Evolutionary conservation across 306 rosid species (phyloP).

Genomic region (Elaeagnus macrophylla): DNA sequence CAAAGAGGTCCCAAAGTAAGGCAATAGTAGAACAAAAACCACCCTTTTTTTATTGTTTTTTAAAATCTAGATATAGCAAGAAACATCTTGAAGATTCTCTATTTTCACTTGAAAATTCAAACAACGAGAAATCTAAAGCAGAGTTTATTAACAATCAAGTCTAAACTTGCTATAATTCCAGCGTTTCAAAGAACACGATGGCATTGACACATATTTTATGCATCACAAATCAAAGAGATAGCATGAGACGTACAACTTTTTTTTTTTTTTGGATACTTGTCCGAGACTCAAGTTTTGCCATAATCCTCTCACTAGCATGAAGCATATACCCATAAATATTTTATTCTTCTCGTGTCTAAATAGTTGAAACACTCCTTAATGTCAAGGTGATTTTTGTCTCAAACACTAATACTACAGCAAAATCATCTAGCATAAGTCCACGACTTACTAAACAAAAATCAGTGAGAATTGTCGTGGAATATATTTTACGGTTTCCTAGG

Average conservation of each 20-base stretch:
- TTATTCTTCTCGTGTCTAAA: constrained; percentile 17
- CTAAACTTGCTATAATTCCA: constrained; percentile 46
- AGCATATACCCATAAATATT: constrained; percentile 11
- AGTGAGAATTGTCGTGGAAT: neutral
- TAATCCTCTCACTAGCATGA: constrained; percentile 19
- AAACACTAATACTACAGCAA: constrained; percentile 29
- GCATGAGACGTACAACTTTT: constrained; percentile 26
- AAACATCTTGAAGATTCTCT: too few species aligned
- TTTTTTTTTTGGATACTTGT: constrained; percentile 29
- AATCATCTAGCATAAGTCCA: constrained; percentile 33
- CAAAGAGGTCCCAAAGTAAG: too few species aligned
- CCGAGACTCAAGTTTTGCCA: constrained; percentile 23
- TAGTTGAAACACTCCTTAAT: constrained; percentile 30
- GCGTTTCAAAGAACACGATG: constrained; percentile 66
- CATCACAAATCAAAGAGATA: constrained; percentile 43
- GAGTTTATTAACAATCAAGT: constrained; percentile 33
- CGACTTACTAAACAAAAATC: constrained; percentile 29
- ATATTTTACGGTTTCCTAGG: constrained; percentile 82
- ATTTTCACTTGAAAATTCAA: too few species aligned
- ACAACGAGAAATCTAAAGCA: neutral
- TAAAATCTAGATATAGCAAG: too few species aligned
- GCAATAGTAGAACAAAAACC: too few species aligned
- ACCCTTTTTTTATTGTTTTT: too few species aligned
- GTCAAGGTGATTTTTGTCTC: constrained; percentile 26
- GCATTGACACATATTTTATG: constrained; percentile 44